These are phyloP conservation scores for Leishmania lainsoni DNA, from an alignment of 208 protist species.

Conservation along the genomic window DNA sequence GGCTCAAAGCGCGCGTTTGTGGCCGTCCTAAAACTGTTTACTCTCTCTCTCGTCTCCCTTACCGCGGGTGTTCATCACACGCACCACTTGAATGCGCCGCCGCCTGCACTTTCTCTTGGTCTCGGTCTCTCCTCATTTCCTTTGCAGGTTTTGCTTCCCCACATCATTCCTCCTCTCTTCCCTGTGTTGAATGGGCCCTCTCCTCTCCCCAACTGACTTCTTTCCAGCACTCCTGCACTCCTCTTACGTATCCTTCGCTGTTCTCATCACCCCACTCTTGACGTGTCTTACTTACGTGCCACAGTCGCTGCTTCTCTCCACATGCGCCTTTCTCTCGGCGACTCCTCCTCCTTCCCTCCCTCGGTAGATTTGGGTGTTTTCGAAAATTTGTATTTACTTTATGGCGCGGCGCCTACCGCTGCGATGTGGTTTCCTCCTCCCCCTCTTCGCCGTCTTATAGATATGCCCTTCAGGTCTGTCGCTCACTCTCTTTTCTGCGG, in stretches of 20 bases:
- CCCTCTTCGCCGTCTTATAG: background rate
- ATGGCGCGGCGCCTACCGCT: background rate
- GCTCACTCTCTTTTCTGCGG: background rate
- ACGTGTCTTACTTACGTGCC: background rate
- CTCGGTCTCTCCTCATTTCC: background rate
- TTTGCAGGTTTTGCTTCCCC: background rate
- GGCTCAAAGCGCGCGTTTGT: background rate
- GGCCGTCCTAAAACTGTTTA: background rate
- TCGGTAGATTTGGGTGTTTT: background rate
- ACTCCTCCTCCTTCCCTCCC: background rate
- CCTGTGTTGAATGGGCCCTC: background rate
- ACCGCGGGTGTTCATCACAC: background rate
- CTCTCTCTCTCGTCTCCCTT: background rate
- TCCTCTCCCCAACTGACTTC: background rate
- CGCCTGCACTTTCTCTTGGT: background rate
- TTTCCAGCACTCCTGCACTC: background rate
- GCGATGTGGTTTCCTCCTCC: background rate
- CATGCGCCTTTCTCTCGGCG: background rate
- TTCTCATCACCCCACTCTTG: background rate
- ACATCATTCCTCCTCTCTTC: background rate
- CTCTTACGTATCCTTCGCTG: background rate
- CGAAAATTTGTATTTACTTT: background rate
- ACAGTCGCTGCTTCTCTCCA: background rate
- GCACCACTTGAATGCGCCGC: background rate
- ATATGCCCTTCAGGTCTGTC: background rate